A percentile compares a stretch with the other conserved stretches of the same genome.
Evolutionary conservation across 2,329 filamentous ascomycete species (phyloP).

Genomic region (Exophiala sp.): DNA sequence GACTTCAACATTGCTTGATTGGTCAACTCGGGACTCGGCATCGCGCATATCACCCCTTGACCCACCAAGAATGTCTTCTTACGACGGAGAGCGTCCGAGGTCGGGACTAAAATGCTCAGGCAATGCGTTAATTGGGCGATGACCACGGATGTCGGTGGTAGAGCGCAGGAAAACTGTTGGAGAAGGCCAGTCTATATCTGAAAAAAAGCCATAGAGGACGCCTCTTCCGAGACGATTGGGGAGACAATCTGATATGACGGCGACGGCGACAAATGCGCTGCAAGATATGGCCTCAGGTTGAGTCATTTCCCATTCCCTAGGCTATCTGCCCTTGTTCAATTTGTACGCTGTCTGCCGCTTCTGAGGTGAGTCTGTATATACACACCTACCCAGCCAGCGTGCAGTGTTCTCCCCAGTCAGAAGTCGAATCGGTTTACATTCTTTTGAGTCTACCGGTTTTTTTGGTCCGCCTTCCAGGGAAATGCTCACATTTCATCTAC

Average conservation of each 20-base stretch:
- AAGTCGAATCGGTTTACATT: too few species aligned
- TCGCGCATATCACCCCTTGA: background rate
- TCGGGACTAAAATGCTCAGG: conserved; percentile 2
- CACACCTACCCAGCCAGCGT: background rate
- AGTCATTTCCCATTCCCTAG: conserved; percentile 8
- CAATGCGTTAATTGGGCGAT: conserved; percentile 3
- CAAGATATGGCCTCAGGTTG: background rate
- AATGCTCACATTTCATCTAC: background rate
- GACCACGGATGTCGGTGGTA: background rate
- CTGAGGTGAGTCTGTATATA: background rate
- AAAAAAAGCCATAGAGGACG: background rate
- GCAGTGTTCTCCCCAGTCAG: too few species aligned
- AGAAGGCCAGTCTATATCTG: background rate
- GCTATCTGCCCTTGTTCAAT: conserved; percentile 1
- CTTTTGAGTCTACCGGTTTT: background rate
- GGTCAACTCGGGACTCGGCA: conserved; percentile 15
- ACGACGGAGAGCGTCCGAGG: conserved; percentile 9
- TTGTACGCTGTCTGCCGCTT: background rate
- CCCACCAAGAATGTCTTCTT: background rate
- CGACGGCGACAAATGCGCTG: conserved; percentile 4
- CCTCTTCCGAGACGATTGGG: conserved; percentile 1
- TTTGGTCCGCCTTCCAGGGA: background rate
- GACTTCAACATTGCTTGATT: conserved; percentile 3
- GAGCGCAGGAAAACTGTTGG: background rate
- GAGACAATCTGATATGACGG: background rate